Evolutionary conservation across 257 asterid species (phyloP).

Genomic region (Solanum boliviense): DNA sequence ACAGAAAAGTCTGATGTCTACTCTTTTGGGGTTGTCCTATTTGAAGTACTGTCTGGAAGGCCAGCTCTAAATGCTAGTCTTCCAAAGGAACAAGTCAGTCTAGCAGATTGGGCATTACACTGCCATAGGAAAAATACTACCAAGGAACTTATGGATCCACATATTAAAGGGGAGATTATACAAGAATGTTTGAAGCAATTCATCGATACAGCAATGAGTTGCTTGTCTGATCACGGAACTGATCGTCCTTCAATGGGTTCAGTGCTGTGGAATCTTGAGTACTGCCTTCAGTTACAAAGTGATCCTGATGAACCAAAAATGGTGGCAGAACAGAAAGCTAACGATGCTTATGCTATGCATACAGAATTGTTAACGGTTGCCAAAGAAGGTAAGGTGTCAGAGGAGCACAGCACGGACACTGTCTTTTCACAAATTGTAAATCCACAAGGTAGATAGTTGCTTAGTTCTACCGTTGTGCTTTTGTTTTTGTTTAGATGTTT

Average conservation of each 20-base stretch:
- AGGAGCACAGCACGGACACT: conserved; percentile 1
- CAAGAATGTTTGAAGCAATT: conserved; percentile 40
- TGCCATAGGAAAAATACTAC: conserved; percentile 16
- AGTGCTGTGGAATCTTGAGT: conserved; percentile 65
- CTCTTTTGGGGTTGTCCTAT: conserved; percentile 65
- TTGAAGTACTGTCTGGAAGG: conserved; percentile 57
- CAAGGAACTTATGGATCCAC: conserved; percentile 35
- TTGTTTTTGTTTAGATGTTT: background rate
- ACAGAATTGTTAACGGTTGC: conserved; percentile 18
- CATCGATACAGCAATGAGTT: conserved; percentile 39
- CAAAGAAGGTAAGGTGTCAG: conserved; percentile 12
- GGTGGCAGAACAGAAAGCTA: conserved; percentile 26
- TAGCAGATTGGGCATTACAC: conserved; percentile 56
- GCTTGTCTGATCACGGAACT: conserved; percentile 46
- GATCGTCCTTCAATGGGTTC: conserved; percentile 71
- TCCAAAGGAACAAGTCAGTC: conserved; percentile 49
- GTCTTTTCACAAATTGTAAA: conserved; percentile 18
- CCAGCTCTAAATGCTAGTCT: conserved; percentile 46
- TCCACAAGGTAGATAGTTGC: conserved; percentile 22
- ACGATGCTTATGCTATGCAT: conserved; percentile 21
- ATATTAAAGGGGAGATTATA: conserved; percentile 22
- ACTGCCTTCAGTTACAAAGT: conserved; percentile 30
- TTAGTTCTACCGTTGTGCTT: background rate
- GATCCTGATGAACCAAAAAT: conserved; percentile 21
- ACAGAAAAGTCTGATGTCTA: conserved; percentile 76